Evolutionary conservation across 108 stramenopile genomes (phyloP).

Genomic region (Cyclotella choctawhatcheeana): DNA sequence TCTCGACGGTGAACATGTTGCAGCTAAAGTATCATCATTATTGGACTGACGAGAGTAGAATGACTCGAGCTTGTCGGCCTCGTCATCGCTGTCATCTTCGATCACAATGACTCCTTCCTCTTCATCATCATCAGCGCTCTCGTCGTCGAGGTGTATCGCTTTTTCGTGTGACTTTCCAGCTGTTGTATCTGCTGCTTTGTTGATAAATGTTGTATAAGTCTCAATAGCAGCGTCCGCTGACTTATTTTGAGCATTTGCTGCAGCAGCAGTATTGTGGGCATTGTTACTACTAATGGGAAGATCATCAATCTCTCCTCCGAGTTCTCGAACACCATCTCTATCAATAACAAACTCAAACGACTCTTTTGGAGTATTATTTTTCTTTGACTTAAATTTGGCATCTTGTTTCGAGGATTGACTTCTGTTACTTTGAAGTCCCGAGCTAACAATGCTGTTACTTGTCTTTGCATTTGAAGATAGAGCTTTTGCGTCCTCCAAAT

Average conservation of each 20-base stretch:
- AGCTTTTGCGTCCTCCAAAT: neutral
- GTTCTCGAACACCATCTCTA: constrained; percentile 35
- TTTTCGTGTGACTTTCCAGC: constrained; percentile 11
- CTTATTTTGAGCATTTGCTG: neutral
- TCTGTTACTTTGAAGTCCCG: too few relatives aligned
- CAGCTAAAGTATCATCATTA: neutral
- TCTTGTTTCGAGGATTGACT: neutral
- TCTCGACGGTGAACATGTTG: neutral
- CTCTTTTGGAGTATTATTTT: neutral
- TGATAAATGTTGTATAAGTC: neutral
- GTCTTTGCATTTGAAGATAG: too few relatives aligned
- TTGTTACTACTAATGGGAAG: neutral
- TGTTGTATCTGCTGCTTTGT: neutral
- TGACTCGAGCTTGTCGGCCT: constrained; percentile 45
- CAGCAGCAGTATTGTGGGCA: neutral
- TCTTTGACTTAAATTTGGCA: neutral
- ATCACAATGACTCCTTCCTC: constrained; percentile 1
- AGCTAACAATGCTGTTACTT: too few relatives aligned
- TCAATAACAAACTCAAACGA: constrained; percentile 42
- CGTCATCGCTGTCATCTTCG: constrained; percentile 41
- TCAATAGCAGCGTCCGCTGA: constrained; percentile 12
- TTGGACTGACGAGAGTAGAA: constrained; percentile 28
- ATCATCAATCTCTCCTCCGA: constrained; percentile 34
- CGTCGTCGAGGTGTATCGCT: constrained; percentile 27
- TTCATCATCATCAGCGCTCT: constrained; percentile 7